Base-by-base conservation (phyloP, 1,284 basidiomycete species). In the Ustilago bromivora region DNA sequence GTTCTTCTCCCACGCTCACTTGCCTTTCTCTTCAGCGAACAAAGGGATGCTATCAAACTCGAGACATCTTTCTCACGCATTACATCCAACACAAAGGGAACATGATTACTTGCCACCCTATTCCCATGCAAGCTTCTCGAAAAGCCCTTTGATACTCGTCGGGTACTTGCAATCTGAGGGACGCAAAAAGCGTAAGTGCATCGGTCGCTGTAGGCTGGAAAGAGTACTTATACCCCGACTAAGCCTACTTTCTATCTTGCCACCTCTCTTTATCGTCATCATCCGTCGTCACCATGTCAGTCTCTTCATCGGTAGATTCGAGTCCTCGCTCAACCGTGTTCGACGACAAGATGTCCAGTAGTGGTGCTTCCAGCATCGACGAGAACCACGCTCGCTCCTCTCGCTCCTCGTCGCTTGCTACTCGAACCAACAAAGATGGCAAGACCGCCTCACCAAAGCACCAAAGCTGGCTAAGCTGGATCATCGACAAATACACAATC, bases 401-500 rank as follows among this genome's bases (percentile, higher is more conserved):
- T 60, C 17, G 28, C 57, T 43, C 11, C 9, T 31, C 11, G 11
- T 51, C 4, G 43, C 41, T 31, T 35, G 32, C 23, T 28, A 28
- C 23, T 28, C 17, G 46, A 32, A 32, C 54, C 55, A 15, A 64
- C 65, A 0, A 51, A 47, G 52, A 67, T 67, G 31, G 53, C 7
- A 5, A 46, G 43, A 23, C 7, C 43, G 11, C n/a, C 49, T 23
- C n/a, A 47, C 5, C 58, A 4, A 28, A 58, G 6, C 70, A 28
- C 23, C 23, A 56, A 38, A 53, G 61, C 5, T 73, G 65, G 61
- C 40, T 61, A 0, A 23, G n/a, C 3, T 68, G 71, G 71, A 40
- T 65, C 7, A 15, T 36, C 8, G 71, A 73, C 57, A 69, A 71
- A 56, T 76, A 70, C 31, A 64, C 67, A 13, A 59, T 53, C 3